Percentiles rank a stretch among this genome's conserved stretches.
Evolutionary conservation across 1,284 basidiomycete genomes (phyloP).

Genomic region (Calocybe gambosa): DNA sequence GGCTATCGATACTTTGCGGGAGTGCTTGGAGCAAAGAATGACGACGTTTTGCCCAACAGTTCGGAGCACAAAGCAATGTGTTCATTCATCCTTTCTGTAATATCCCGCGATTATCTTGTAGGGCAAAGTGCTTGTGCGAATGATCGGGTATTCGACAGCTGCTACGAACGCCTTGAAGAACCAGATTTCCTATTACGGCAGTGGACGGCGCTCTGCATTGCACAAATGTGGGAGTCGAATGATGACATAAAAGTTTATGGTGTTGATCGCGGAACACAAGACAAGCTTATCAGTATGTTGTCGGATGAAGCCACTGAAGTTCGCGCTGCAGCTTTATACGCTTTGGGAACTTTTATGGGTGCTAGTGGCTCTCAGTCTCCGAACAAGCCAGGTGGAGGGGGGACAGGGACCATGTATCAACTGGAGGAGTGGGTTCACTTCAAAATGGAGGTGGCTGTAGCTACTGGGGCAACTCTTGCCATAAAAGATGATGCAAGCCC

Average conservation of each 20-base stretch:
- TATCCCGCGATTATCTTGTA: conserved; percentile 81
- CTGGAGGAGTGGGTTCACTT: conserved; percentile 78
- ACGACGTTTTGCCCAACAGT: conserved; percentile 77
- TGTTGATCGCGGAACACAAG: conserved; percentile 79
- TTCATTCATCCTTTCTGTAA: conserved; percentile 92
- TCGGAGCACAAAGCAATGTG: conserved; percentile 99
- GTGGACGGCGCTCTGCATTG: conserved; percentile 93
- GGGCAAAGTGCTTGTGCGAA: conserved; percentile 87
- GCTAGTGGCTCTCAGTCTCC: conserved; percentile 72
- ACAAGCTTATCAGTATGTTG: conserved; percentile 79
- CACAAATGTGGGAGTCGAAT: conserved; percentile 91
- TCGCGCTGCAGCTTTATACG: conserved; percentile 85
- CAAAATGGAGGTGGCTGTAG: conserved; percentile 73
- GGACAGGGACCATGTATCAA: conserved; percentile 80
- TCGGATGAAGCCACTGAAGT: conserved; percentile 92
- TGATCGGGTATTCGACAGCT: conserved; percentile 86
- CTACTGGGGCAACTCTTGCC: conserved; percentile 70
- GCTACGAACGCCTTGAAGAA: conserved; percentile 81
- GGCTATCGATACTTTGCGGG: conserved; percentile 89
- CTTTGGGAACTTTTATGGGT: conserved; percentile 91
- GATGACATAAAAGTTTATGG: conserved; percentile 89
- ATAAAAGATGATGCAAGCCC: conserved; percentile 94
- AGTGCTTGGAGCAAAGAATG: conserved; percentile 64
- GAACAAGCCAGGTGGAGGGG: conserved; percentile 73
- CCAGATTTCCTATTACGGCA: conserved; percentile 91